phyloP scores from a whole-genome alignment of 768 basidiomycete genomes.

The Termitomyces sp. region DNA sequence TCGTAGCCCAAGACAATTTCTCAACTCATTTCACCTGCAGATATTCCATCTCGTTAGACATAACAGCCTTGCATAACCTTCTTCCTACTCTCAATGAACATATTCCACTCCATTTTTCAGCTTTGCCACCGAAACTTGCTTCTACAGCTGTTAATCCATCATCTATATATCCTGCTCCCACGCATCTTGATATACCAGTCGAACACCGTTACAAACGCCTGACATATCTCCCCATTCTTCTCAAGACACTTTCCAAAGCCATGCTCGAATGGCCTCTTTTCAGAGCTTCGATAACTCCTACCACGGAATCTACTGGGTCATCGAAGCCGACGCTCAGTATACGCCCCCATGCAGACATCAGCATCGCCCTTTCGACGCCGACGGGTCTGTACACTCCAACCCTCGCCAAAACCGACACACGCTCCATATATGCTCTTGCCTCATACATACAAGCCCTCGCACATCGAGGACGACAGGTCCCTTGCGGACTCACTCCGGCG shows the following conservation, averaged over 20 bases:
- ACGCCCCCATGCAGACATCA: constrained; percentile 71
- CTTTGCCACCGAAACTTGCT: constrained; percentile 16
- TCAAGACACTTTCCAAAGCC: constrained; percentile 75
- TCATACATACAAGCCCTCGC: constrained; percentile 56
- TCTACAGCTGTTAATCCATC: constrained; percentile 31
- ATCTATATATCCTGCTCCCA: constrained; percentile 31
- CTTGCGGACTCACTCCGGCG: constrained; percentile 53
- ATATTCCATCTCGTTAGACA: constrained; percentile 71
- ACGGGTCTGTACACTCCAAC: constrained; percentile 84
- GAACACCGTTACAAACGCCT: constrained; percentile 56
- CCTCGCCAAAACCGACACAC: constrained; percentile 45
- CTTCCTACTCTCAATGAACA: constrained; percentile 61
- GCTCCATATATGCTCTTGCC: constrained; percentile 56
- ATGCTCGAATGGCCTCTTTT: constrained; percentile 86
- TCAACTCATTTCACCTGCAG: constrained; percentile 24
- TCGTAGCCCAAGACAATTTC: not conserved
- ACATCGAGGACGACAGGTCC: constrained; percentile 61
- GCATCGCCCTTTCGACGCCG: constrained; percentile 72
- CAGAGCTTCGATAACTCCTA: constrained; percentile 63
- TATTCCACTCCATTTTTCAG: constrained; percentile 56
- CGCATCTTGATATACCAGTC: constrained; percentile 38
- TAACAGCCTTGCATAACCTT: constrained; percentile 61
- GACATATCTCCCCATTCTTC: constrained; percentile 78
- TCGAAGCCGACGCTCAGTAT: constrained; percentile 65
- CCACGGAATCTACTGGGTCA: constrained; percentile 13